phyloP scores from a whole-genome alignment of 176 grass and related monocot genomes.

The Lolium rigidum region DNA sequence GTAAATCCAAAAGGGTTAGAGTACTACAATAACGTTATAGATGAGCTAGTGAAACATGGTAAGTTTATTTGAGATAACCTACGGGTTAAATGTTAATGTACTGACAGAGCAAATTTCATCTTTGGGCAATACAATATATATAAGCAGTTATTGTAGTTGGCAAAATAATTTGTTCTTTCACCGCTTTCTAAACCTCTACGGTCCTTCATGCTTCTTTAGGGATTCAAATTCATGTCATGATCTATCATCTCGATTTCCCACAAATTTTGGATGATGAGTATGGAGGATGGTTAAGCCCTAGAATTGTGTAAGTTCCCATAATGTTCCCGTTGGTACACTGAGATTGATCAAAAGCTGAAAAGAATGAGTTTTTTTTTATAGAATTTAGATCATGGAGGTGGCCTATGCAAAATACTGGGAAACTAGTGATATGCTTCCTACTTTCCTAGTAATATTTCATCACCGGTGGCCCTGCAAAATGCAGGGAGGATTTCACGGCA shows the following conservation, averaged over 20 bases:
- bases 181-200: too few relatives aligned
- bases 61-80: too few relatives aligned
- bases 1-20: constrained; percentile 68
- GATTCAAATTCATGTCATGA: constrained; percentile 65
- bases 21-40: constrained; percentile 73
- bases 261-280: constrained; percentile 79
- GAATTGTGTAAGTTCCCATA: constrained; percentile 55
- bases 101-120: too few relatives aligned
- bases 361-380: too few relatives aligned
- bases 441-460: constrained; percentile 8
- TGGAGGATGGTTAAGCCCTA: constrained; percentile 41
- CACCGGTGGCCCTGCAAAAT: not conserved
- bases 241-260: constrained; percentile 75
- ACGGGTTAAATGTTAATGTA: too few relatives aligned
- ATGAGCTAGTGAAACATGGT: constrained; percentile 61
- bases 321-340: not conserved
- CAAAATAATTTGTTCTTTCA: too few relatives aligned
- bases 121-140: too few relatives aligned
- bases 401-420: too few relatives aligned
- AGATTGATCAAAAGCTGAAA: not conserved
- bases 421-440: not conserved
- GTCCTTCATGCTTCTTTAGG: constrained; percentile 36
- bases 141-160: too few relatives aligned
- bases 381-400: too few relatives aligned
- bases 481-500: constrained; percentile 59